Evolutionary conservation across 768 basidiomycete genomes (phyloP).

Genomic region (Lyophyllum atratum): DNA sequence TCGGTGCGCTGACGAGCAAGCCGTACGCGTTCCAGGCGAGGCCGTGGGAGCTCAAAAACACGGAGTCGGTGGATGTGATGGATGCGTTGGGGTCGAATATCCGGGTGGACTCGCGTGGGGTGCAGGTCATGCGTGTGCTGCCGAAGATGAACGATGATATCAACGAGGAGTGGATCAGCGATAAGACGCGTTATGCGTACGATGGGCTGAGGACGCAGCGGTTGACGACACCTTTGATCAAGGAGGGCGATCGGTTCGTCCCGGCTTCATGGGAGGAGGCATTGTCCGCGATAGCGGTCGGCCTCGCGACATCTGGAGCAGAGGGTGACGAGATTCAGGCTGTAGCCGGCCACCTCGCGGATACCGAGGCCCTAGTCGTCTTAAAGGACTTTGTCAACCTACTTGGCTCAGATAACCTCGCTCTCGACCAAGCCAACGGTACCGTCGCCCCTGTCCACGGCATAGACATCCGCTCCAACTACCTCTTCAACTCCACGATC

Average conservation of each 20-base stretch:
- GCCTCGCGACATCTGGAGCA: constrained; percentile 78
- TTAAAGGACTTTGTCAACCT: constrained; percentile 93
- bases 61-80: constrained; percentile 93
- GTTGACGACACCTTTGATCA: constrained; percentile 87
- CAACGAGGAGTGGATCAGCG: constrained; percentile 99
- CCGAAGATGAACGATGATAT: constrained; percentile 96
- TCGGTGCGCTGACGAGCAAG: constrained; percentile 97
- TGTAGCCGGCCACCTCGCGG: constrained; percentile 89
- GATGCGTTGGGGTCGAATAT: constrained; percentile 98
- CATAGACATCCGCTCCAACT: constrained; percentile 92
- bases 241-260: constrained; percentile 91
- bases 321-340: constrained; percentile 93
- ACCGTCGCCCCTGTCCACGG: constrained; percentile 71
- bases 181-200: constrained; percentile 97
- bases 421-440: constrained; percentile 75
- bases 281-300: constrained; percentile 73
- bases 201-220: constrained; percentile 96
- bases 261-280: constrained; percentile 92
- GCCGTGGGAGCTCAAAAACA: constrained; percentile 98
- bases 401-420: constrained; percentile 92
- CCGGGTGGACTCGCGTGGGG: constrained; percentile 91
- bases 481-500: constrained; percentile 93
- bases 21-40: constrained; percentile 97
- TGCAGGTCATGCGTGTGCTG: constrained; percentile 96
- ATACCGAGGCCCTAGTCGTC: constrained; percentile 91